phyloP scores from a whole-genome alignment of 192 early-diverging fungal genomes.

The Rhizophagus sp. region DNA sequence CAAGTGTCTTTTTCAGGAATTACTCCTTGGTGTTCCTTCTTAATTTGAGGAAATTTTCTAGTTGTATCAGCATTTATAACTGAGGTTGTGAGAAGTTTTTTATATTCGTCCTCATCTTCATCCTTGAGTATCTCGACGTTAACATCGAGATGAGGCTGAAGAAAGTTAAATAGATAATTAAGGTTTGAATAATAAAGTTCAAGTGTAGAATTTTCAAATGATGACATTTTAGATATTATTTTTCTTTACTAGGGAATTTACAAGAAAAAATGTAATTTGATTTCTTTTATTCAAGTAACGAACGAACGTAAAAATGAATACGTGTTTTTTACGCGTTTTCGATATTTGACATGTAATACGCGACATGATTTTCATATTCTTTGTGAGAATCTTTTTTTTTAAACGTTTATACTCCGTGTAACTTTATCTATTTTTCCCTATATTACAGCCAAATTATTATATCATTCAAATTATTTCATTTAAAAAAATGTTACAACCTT shows the following conservation, averaged over 20 bases:
- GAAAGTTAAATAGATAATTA: not conserved
- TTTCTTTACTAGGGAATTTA: not conserved
- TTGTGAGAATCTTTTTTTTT: too few relatives aligned
- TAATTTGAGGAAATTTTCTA: not conserved
- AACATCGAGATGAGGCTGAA: not conserved
- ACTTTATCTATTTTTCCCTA: too few relatives aligned
- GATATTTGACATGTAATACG: too few relatives aligned
- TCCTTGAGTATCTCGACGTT: not conserved
- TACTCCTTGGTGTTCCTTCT: not conserved
- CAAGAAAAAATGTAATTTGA: not conserved
- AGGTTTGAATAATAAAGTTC: not conserved
- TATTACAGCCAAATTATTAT: too few relatives aligned
- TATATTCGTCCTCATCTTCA: not conserved
- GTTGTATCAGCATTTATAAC: not conserved
- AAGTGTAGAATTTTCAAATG: not conserved
- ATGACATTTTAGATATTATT: not conserved
- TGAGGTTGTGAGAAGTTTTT: not conserved
- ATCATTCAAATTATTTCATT: too few relatives aligned
- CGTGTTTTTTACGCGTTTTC: too few relatives aligned
- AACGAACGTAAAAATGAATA: too few relatives aligned
- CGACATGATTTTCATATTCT: too few relatives aligned
- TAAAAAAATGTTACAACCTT: slow-evolving; percentile 22
- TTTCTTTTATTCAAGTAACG: too few relatives aligned
- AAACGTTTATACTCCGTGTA: too few relatives aligned
- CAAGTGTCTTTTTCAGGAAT: not conserved